phyloP scores from a whole-genome alignment of 805 yeast species.

The Sugiyamaella smithiae region DNA sequence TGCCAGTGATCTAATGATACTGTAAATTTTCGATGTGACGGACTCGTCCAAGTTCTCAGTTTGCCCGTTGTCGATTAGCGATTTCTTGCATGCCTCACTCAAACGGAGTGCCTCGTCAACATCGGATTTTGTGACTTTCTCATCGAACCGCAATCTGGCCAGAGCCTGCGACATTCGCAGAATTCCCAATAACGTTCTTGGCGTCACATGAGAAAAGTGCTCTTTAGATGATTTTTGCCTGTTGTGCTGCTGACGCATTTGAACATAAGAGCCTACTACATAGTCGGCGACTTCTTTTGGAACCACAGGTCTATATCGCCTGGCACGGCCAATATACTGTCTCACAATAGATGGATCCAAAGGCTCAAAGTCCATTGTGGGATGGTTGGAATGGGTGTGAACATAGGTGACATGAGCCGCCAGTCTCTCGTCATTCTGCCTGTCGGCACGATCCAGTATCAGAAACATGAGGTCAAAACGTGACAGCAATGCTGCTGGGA shows the following conservation, averaged over 20 bases:
- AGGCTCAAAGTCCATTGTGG: constrained; percentile 66
- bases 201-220: constrained; percentile 89
- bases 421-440: constrained; percentile 76
- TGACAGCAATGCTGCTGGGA: constrained; percentile 94
- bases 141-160: constrained; percentile 82
- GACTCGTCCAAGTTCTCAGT: constrained; percentile 51
- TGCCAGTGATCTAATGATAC: constrained; percentile 62
- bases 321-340: constrained; percentile 83
- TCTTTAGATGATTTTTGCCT: constrained; percentile 64
- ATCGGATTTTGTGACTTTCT: constrained; percentile 68
- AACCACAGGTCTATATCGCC: constrained; percentile 79
- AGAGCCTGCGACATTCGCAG: constrained; percentile 91
- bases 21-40: constrained; percentile 65
- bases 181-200: constrained; percentile 89
- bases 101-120: constrained; percentile 95
- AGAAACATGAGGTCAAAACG: constrained; percentile 90
- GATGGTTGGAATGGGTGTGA: constrained; percentile 89
- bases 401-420: constrained; percentile 95
- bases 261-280: constrained; percentile 81
- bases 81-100: constrained; percentile 79
- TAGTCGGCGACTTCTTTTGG: constrained; percentile 81
- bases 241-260: constrained; percentile 88
- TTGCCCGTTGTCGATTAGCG: constrained; percentile 54
- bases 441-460: constrained; percentile 77
- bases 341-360: constrained; percentile 77